Conservation (phyloP, 441 rosid species). For the Mallotus japonicus region DNA sequence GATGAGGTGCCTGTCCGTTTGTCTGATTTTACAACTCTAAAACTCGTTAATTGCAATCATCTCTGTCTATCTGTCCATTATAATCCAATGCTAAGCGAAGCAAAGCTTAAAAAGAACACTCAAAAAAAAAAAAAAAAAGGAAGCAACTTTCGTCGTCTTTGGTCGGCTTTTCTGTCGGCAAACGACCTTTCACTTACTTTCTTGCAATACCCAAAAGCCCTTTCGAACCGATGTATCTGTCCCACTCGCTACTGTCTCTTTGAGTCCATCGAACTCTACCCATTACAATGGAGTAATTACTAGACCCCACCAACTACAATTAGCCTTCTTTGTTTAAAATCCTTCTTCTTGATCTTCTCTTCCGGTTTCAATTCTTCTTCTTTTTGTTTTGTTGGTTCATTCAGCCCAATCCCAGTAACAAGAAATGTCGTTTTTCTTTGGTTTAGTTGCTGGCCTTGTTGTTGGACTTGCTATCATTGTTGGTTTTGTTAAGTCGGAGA, state of each 20-base stretch:
- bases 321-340: background rate
- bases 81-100: too few species aligned
- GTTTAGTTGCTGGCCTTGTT: constrained; percentile 67
- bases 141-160: background rate
- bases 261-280: background rate
- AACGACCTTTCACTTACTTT: background rate
- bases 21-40: too few species aligned
- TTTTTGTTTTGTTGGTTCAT: too few species aligned
- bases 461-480: constrained; percentile 67
- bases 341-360: too few species aligned
- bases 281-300: background rate
- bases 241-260: background rate
- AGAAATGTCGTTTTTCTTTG: constrained; percentile 53
- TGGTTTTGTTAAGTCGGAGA: constrained; percentile 71
- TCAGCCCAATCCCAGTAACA: background rate
- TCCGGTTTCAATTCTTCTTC: too few species aligned
- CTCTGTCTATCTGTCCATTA: too few species aligned
- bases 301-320: too few species aligned
- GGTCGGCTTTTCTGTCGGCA: background rate
- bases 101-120: too few species aligned
- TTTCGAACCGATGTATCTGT: background rate
- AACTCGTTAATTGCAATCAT: too few species aligned
- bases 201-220: background rate
- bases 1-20: too few species aligned
- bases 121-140: background rate